A percentile compares a stretch with the other conserved stretches of the same genome.
These are phyloP conservation scores for Emiliania huxleyi DNA, from an alignment of 78 protist species.

Conservation along the genomic window DNA sequence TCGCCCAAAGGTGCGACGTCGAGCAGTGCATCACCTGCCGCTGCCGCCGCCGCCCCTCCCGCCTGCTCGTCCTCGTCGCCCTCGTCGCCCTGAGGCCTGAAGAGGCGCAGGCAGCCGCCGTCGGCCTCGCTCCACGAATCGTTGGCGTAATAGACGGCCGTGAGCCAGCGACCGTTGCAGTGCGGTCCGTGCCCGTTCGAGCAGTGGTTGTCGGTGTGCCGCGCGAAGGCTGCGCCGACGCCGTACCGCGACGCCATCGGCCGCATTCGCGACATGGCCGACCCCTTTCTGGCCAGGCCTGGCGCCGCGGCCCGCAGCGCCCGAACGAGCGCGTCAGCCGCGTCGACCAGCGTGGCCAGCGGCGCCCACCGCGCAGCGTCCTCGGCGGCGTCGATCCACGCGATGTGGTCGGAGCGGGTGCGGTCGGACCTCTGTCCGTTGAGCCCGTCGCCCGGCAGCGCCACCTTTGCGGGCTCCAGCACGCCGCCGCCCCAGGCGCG, in stretches of 20 bases:
- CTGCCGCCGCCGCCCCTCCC: too few species aligned
- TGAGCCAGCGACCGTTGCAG: neutral
- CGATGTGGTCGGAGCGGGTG: neutral
- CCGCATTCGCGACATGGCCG: neutral
- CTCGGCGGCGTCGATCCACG: neutral
- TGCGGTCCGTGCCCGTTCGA: neutral
- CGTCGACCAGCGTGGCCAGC: too few species aligned
- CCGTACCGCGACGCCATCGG: neutral
- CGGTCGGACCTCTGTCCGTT: neutral
- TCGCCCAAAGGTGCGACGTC: neutral
- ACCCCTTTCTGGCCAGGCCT: too few species aligned
- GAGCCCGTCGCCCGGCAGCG: neutral
- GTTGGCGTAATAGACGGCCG: neutral
- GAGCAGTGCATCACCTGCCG: neutral
- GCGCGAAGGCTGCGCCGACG: neutral
- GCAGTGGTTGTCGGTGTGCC: neutral
- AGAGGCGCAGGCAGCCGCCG: slow-evolving; percentile 11
- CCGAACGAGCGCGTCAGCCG: too few species aligned
- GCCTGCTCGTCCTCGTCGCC: neutral
- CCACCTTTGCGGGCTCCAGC: neutral
- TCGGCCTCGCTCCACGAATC: neutral
- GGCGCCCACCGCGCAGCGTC: too few species aligned
- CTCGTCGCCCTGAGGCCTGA: neutral
- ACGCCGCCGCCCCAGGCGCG: neutral
- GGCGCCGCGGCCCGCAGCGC: too few species aligned